Conservation (phyloP, 495 filamentous ascomycete genomes). For the Annulohypoxylon nitens region DNA sequence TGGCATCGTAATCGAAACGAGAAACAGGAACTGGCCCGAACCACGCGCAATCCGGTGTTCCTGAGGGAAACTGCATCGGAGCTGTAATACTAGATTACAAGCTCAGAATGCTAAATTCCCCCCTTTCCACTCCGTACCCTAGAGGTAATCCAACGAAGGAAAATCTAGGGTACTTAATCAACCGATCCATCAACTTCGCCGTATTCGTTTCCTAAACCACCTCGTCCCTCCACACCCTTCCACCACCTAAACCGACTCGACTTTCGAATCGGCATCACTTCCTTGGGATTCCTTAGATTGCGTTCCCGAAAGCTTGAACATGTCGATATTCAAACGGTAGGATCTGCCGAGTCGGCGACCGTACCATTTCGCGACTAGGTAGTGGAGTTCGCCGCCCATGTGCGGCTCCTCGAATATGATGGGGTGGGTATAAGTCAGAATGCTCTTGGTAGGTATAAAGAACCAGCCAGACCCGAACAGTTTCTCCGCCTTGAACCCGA, state of each 20-base stretch:
- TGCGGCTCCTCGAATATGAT: slow-evolving; percentile 69
- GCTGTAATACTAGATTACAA: background rate
- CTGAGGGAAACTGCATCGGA: background rate
- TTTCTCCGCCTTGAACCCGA: slow-evolving; percentile 63
- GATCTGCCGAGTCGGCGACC: slow-evolving; percentile 7
- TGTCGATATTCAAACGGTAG: slow-evolving; percentile 10
- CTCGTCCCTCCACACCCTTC: background rate
- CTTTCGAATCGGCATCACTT: background rate
- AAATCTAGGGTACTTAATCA: background rate
- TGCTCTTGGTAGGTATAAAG: slow-evolving; percentile 56
- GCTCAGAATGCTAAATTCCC: background rate
- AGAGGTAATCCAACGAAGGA: background rate
- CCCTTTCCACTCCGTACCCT: slow-evolving; percentile 2
- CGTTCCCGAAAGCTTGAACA: background rate
- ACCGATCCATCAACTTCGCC: background rate
- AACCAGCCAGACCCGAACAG: slow-evolving; percentile 68
- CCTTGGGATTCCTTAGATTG: background rate
- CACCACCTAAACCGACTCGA: background rate
- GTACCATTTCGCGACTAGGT: background rate
- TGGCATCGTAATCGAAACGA: background rate
- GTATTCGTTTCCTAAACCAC: background rate
- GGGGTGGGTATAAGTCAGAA: slow-evolving; percentile 4
- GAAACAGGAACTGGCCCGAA: background rate
- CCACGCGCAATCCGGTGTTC: background rate
- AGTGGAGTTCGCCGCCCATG: background rate